Conservation (phyloP, 768 basidiomycete genomes). For the Rhodotorula graminis region DNA sequence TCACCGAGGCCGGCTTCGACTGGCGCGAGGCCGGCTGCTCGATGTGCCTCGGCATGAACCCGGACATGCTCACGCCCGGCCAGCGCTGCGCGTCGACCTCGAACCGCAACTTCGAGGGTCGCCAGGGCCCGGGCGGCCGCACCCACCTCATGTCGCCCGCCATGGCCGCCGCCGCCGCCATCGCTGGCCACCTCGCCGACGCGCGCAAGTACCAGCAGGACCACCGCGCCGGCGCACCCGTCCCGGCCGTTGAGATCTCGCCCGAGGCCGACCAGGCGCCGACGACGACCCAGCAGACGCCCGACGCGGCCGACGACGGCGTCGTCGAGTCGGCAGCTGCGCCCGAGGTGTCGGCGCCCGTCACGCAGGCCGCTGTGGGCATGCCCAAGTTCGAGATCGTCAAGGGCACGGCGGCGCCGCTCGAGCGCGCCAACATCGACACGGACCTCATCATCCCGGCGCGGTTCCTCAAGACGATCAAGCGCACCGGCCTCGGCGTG, state of each 20-base stretch:
- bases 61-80: constrained; percentile 76
- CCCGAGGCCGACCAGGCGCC: constrained; percentile 42
- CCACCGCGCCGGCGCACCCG: constrained; percentile 53
- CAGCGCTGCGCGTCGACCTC: constrained; percentile 83
- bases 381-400: constrained; percentile 43
- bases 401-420: constrained; percentile 42
- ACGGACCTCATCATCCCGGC: constrained; percentile 94
- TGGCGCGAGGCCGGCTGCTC: constrained; percentile 95
- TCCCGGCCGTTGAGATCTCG: constrained; percentile 42
- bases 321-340: constrained; percentile 41
- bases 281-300: constrained; percentile 20
- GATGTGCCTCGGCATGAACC: constrained; percentile 96
- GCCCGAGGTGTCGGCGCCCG: constrained; percentile 40
- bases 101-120: constrained; percentile 89
- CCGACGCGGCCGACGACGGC: constrained; percentile 34
- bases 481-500: constrained; percentile 77
- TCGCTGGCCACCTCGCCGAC: constrained; percentile 78
- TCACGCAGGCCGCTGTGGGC: constrained; percentile 34
- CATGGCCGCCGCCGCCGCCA: constrained; percentile 86
- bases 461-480: constrained; percentile 77
- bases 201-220: constrained; percentile 71
- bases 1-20: constrained; percentile 86
- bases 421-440: constrained; percentile 56
- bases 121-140: constrained; percentile 77
- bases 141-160: constrained; percentile 86